These are phyloP conservation scores for Crithidia mellificae DNA, from an alignment of 208 protist species.

Conservation along the genomic window DNA sequence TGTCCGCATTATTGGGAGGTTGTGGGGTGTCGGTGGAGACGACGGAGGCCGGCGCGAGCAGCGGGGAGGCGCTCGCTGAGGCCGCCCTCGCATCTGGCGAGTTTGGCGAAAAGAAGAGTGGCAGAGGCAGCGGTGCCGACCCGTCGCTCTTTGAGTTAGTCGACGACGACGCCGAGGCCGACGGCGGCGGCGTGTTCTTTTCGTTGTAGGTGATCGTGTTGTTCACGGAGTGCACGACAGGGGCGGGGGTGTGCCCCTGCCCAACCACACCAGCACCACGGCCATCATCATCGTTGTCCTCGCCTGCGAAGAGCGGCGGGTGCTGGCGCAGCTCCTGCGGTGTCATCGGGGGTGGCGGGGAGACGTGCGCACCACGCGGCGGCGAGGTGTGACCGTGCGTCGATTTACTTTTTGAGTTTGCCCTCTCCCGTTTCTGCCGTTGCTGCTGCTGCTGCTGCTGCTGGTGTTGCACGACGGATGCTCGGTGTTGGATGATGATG, in stretches of 20 bases:
- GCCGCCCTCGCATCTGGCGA: neutral
- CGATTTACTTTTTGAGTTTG: too few species aligned
- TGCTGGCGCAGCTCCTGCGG: slow-evolving; percentile 6
- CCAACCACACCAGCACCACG: too few species aligned
- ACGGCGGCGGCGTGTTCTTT: neutral
- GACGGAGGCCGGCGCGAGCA: slow-evolving; percentile 14
- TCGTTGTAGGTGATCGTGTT: slow-evolving; percentile 10
- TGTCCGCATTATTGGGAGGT: neutral
- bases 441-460: neutral
- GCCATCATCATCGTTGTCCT: neutral
- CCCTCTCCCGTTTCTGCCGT: neutral
- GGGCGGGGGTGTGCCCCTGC: neutral
- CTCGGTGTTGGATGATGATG: slow-evolving; percentile 11
- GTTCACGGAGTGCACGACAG: slow-evolving; percentile 26
- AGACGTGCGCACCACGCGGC: neutral
- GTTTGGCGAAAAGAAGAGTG: slow-evolving; percentile 7
- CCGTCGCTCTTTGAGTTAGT: neutral
- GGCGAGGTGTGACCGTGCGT: neutral
- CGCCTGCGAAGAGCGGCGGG: slow-evolving; percentile 6
- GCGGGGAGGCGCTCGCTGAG: slow-evolving; percentile 18
- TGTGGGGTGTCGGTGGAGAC: neutral
- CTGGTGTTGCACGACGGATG: neutral
- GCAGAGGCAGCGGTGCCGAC: neutral
- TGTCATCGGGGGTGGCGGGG: slow-evolving; percentile 2
- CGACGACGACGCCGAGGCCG: neutral